Base-by-base conservation (phyloP, 2,329 filamentous ascomycete genomes). In the Lachnellula suecica region DNA sequence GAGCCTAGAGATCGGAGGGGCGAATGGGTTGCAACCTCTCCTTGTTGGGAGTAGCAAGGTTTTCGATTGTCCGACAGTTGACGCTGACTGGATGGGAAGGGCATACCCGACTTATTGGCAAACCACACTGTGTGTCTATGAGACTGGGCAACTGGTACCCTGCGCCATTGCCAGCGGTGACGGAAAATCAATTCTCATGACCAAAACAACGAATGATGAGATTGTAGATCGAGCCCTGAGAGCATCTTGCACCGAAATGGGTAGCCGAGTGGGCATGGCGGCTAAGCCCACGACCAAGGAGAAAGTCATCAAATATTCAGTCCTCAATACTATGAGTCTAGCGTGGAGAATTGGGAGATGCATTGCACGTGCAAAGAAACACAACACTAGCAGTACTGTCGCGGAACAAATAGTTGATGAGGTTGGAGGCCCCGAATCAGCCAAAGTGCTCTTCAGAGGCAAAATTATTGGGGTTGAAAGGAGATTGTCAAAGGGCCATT, bases 401-500 rank as follows among this genome's bases (percentile, higher is more conserved):
- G 80, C 80, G 1, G 79, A 84, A 66, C 72, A 72, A 2, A 84
- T 85, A 53, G 74, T 85, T 15, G 72, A 77, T 0, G 81, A 83
- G 63, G 79, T 78, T 25, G 82, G 82, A 4, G 82, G 82, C 0
- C 59, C 70, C 0, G 70, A 70, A 4, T 74, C 76, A 0, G 83
- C 79, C 1, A 79, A 73, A 54, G 74, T 85, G 8, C 60, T 87
- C n/a, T 85, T 80, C 70, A 76, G 79, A 52, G 83, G 84, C 24
- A 87, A 87, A 69, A 84, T 87, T 57, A 73, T 83, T 19, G 76
- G 76, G 1, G 82, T 86, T 0, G 78, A 84, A 64, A 71, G 82
- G 35, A 73, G 74, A 1, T 63, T 84, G 38, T 74, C 75, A 56
- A 79, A 77, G 61, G 82, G 83, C 0, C 78, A 85, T 59, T 74